Evolutionary conservation across 2,329 filamentous ascomycete genomes (phyloP).

Genomic region (Scedosporium aurantiacum): DNA sequence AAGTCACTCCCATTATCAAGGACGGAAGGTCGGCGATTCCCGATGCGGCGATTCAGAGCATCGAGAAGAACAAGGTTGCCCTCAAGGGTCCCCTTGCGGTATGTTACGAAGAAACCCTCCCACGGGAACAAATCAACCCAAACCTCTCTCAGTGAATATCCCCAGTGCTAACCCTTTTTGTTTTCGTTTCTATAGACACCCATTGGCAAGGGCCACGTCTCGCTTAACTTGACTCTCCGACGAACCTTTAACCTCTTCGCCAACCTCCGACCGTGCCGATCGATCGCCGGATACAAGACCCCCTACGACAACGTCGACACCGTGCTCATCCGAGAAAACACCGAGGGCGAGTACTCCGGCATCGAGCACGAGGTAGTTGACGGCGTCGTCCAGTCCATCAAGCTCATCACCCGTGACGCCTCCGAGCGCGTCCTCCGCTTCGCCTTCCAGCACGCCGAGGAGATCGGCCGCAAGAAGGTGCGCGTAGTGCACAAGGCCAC

Average conservation of each 20-base stretch:
- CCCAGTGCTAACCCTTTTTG: not conserved
- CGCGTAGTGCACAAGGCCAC: constrained; percentile 98
- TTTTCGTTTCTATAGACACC: constrained; percentile 52
- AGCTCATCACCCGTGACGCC: constrained; percentile 94
- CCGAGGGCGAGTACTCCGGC: constrained; percentile 97
- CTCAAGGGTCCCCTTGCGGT: constrained; percentile 96
- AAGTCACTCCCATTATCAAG: constrained; percentile 87
- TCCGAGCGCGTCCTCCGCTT: constrained; percentile 92
- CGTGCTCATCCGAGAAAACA: constrained; percentile 97
- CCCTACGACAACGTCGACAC: constrained; percentile 96
- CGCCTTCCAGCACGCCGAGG: constrained; percentile 94
- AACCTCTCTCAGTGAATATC: too few relatives aligned
- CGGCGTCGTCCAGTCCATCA: constrained; percentile 97
- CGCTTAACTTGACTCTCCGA: constrained; percentile 94
- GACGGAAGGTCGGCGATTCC: constrained; percentile 95
- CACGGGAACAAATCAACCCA: not conserved
- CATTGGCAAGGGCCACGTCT: constrained; percentile 97
- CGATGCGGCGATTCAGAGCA: constrained; percentile 82
- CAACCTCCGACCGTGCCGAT: constrained; percentile 96
- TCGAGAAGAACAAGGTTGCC: constrained; percentile 91
- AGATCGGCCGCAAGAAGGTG: constrained; percentile 88
- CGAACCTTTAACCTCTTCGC: constrained; percentile 99
- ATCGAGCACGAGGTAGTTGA: constrained; percentile 98
- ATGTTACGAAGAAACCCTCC: constrained; percentile 25
- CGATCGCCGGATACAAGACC: constrained; percentile 94